A percentile compares a stretch with the other conserved stretches of the same genome.
These are phyloP conservation scores for Cystobasidium pallidum DNA, from an alignment of 1,284 basidiomycete genomes.

Conservation along the genomic window DNA sequence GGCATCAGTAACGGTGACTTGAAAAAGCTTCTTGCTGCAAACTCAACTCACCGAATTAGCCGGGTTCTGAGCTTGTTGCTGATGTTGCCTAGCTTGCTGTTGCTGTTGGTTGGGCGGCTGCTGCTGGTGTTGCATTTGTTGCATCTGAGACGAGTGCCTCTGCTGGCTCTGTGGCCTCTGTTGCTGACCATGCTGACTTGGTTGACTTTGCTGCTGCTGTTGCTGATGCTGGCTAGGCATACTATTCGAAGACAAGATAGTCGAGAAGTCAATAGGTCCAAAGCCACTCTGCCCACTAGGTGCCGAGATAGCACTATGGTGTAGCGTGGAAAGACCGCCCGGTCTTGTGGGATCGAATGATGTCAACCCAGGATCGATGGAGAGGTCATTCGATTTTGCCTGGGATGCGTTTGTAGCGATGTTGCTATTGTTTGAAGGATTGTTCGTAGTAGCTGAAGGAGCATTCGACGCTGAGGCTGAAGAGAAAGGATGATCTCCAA, in stretches of 20 bases:
- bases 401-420: background rate
- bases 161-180: slow-evolving; percentile 8
- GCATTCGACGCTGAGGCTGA: background rate
- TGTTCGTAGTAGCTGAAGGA: background rate
- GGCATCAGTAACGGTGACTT: too few species aligned
- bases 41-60: background rate
- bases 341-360: slow-evolving; percentile 19
- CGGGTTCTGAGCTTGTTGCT: background rate
- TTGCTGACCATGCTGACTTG: slow-evolving; percentile 6
- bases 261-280: slow-evolving; percentile 17
- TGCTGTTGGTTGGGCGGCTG: background rate
- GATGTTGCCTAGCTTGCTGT: background rate
- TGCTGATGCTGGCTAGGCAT: slow-evolving; percentile 15
- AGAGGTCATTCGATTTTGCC: background rate
- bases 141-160: background rate
- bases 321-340: background rate
- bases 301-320: slow-evolving; percentile 1
- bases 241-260: slow-evolving; percentile 4
- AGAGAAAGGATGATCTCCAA: slow-evolving; percentile 22
- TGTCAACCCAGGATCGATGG: slow-evolving; percentile 31
- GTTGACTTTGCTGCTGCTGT: slow-evolving; percentile 1
- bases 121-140: slow-evolving; percentile 20
- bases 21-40: background rate
- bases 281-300: background rate
- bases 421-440: background rate